A percentile compares a stretch with the other conserved stretches of the same genome.
Evolutionary conservation across 306 rosid genomes (phyloP).

Genomic region (Potentilla sterilis): DNA sequence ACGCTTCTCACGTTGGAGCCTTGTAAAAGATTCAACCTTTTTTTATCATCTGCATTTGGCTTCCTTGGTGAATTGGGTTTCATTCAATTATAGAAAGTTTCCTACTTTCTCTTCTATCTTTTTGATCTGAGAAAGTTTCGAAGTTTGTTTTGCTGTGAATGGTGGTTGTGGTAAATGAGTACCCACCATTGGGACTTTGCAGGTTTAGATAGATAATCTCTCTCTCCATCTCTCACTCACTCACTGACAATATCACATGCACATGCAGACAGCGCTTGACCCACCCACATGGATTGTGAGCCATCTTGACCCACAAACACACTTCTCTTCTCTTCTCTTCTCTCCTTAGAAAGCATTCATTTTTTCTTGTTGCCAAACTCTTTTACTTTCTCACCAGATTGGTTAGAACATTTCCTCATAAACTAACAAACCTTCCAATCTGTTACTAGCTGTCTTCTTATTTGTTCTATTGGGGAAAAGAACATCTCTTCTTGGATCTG

Average conservation of each 20-base stretch:
- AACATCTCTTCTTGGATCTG: conserved; percentile 45
- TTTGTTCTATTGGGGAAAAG: conserved; percentile 25
- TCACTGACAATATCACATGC: conserved; percentile 78
- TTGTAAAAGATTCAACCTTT: background rate
- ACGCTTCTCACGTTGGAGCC: conserved; percentile 6
- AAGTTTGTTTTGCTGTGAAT: background rate
- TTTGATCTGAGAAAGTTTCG: background rate
- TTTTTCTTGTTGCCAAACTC: conserved; percentile 1
- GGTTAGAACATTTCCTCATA: conserved; percentile 32
- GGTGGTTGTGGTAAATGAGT: conserved; percentile 4
- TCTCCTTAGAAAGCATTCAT: background rate
- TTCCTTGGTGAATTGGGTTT: background rate
- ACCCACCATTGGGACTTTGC: background rate
- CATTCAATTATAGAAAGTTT: background rate
- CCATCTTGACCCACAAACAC: conserved; percentile 34
- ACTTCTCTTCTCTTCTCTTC: conserved; percentile 5
- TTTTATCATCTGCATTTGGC: background rate
- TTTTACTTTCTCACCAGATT: conserved; percentile 45
- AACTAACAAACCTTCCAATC: conserved; percentile 32
- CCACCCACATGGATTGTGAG: conserved; percentile 60
- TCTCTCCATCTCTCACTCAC: conserved; percentile 7
- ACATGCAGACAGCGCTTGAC: conserved; percentile 61
- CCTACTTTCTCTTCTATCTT: background rate
- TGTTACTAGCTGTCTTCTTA: conserved; percentile 37
- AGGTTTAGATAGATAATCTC: too few species aligned